Evolutionary conservation across 2,329 filamentous ascomycete genomes (phyloP).

Genomic region (Hymenoscyphus scutula): DNA sequence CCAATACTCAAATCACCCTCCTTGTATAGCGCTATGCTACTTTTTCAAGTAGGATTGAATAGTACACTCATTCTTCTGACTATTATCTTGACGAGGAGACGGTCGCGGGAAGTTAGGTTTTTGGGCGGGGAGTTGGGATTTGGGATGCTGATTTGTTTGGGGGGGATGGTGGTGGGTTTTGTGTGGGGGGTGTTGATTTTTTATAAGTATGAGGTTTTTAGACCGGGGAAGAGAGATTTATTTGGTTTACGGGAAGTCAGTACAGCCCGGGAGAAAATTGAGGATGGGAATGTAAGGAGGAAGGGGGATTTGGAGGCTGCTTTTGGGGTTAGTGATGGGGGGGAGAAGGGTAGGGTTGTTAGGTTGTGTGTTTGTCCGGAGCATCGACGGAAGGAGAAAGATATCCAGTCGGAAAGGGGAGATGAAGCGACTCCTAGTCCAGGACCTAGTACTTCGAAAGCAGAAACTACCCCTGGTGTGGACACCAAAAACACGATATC

Average conservation of each 20-base stretch:
- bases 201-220: too few species aligned
- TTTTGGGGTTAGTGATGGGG: neutral
- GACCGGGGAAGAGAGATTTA: neutral
- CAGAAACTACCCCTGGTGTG: neutral
- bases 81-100: neutral
- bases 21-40: too few species aligned
- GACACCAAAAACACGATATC: neutral
- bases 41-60: too few species aligned
- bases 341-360: neutral
- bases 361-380: too few species aligned
- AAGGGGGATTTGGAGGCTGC: neutral
- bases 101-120: neutral
- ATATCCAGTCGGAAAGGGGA: too few species aligned
- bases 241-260: neutral
- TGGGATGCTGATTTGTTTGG: neutral
- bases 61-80: neutral
- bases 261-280: too few species aligned
- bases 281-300: too few species aligned
- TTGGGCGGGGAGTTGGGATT: neutral
- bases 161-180: neutral
- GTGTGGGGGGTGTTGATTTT: neutral
- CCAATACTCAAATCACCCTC: too few species aligned
- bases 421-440: too few species aligned
- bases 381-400: neutral
- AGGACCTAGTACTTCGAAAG: neutral